Base-by-base conservation (phyloP, 805 yeast species). In the Grigorovia transvaalensis region DNA sequence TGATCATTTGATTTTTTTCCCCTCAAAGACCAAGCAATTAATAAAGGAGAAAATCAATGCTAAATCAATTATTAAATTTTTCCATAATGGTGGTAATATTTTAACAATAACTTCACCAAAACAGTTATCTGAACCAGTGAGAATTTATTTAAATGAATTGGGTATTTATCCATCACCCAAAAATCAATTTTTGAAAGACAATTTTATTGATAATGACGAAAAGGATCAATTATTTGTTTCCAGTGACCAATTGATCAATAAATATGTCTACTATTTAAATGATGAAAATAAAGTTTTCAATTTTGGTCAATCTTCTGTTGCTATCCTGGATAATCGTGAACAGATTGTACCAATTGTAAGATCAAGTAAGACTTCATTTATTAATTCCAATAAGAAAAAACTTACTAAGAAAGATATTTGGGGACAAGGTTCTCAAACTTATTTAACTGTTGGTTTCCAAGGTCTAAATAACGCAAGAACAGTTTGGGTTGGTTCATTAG, bases 121-220 rank as follows among this genome's bases (percentile, higher is more conserved):
- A 9, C 78, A 77, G 13, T 61, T 75, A 15, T 79, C 84, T 43
- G 87, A 85, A 27, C 78, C 83, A 18, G 69, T 85, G 38, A 79
- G 88, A 54, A 71, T 77, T 2, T 83, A 85, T 60, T 76, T 88
- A 57, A 79, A 81, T 60, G 88, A 90, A 64, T 69, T 90, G 57
- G 99, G 96, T 35, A 82, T 93, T 49, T 79, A 74, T 60, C 86
- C 96, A 53, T 78, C 93, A 48, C 95, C 96, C 53, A 85, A 80
- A 63, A 83, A 80, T 49, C 81, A 79, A 65, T 66, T 72, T 50
- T 70, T 84, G 45, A 66, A 75, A 8, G 96, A 89, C 66, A 83
- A 85, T 66, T 88, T 88, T 70, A 63, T 67, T 53, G 58, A 60
- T 29, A 47, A 51, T 15, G 30, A 50, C 2, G 47, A 42, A 44